Base-by-base conservation (phyloP, 2,329 filamentous ascomycete species). In the Phialemoniopsis sp. region DNA sequence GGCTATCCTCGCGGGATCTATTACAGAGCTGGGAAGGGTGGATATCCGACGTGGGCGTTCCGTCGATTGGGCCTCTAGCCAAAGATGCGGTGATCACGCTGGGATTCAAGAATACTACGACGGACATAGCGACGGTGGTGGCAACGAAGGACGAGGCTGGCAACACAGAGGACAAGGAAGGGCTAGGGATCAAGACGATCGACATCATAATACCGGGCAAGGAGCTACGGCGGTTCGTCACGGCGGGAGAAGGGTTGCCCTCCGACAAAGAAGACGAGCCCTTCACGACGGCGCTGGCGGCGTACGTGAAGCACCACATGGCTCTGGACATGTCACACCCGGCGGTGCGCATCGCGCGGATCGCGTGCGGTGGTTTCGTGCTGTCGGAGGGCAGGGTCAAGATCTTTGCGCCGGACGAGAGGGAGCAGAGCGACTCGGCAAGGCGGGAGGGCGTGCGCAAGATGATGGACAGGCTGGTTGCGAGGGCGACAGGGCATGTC, bases 281-380 rank as follows among this genome's bases (percentile, higher is more conserved):
- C 0, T 79, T 80, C 44, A 70, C 65, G 0, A 62, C 72, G 32
- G 73, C 74, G 0, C 48, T 80, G 14, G 67, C 64, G 1, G 51
- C 51, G 5, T 80, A 80, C 40, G 43, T 79, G 7, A 56, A 68
- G 39, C 59, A 67, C n/a, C 74, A 80, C 43, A 59, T 79, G 5
- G 73, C 70, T 0, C 54, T 81, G 13, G 64, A 80, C 48, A 47
- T 80, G 46, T 73, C 75, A 40, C 74, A 80, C 46, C 71, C 76
- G 0, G 63, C 67, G n/a, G 74, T 79, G 4, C 59, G 66, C 2
- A 56, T 80, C 17, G 60, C 60, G 12, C 74, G 76, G 45, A 64
- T 80, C 19, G 73, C 73, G 0, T 80, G 75, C 43, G 70, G 68
- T 1, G 75, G 73, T 0, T 81, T 80, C 40, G 69, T 72, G 29